Base-by-base conservation (phyloP, 805 yeast species). In the Nakazawaea wickerhamii region DNA sequence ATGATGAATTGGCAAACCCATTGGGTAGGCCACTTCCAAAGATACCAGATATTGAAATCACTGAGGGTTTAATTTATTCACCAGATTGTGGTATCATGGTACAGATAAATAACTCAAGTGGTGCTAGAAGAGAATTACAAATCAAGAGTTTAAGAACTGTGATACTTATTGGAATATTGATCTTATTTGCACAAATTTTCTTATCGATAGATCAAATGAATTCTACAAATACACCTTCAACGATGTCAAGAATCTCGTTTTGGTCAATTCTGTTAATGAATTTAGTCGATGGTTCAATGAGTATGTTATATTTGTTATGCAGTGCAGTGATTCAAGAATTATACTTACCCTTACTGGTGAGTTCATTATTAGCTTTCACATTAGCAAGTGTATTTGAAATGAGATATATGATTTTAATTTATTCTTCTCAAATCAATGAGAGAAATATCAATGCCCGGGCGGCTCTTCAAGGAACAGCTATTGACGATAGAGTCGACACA, bases 1-100 rank as follows among this genome's bases (percentile, higher is more conserved):
- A 90, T 50, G 71, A 77, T 28, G 98, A 90, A 58, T 61, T 89
- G 17, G 57, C 50, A 9, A 66, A 72, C 48, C 97, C 96, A 1
- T 55, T 74, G n/a, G 97, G 97, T 0, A 66, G 84, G 47, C 96
- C 96, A 2, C 71, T 80, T 13, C 70, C 73, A 14, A 46, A 54
- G 1, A 55, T 81, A 4, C 96, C 96, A 0, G 53, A 59, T 0
- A 49, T 90, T 14, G 63, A 63, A 25, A 53, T 90, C 8, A 58
- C 71, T 2, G 61, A 71, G 9, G 88, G 83, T 5, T 48, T 87
- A 11, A 46, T 87, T 15, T 89, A 85, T 54, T 87, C 96, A 0
- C 97, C 97, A 0, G 95, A 90, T 56, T 90, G 98, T 66, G 95
- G 90, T 0, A 55, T 82, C 2, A 56, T 73, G 2, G 47, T 86